Evolutionary conservation across 1,139 yeast species (phyloP).

Genomic region (Arxiozyma slooffiae): DNA sequence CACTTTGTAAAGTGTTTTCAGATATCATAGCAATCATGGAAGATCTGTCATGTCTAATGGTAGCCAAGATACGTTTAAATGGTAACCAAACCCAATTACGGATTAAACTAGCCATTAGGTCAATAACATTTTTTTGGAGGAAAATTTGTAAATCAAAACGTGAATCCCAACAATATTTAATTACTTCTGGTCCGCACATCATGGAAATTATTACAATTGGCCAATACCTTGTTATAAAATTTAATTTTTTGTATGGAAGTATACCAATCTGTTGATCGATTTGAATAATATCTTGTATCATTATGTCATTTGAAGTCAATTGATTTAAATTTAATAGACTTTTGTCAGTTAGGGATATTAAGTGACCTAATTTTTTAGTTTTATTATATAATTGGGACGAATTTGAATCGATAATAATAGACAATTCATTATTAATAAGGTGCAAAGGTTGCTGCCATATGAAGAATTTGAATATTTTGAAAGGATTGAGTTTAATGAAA

Average conservation of each 20-base stretch:
- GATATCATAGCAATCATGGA: conserved; percentile 68
- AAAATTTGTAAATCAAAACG: conserved; percentile 46
- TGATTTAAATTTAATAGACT: neutral
- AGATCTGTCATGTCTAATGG: conserved; percentile 69
- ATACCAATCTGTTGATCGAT: neutral
- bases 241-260: conserved; percentile 36
- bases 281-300: neutral
- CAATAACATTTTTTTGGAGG: conserved; percentile 48
- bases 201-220: conserved; percentile 37
- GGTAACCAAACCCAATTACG: conserved; percentile 80
- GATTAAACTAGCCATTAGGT: conserved; percentile 58
- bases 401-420: neutral
- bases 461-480: neutral
- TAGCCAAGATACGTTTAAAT: conserved; percentile 58
- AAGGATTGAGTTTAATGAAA: neutral
- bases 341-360: neutral
- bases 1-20: conserved; percentile 68
- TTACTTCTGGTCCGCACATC: conserved; percentile 44
- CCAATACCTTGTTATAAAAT: conserved; percentile 55
- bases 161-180: conserved; percentile 39
- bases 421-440: neutral
- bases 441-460: conserved; percentile 2
- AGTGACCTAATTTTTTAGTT: neutral
- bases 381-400: neutral
- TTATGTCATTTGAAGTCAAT: neutral